These are phyloP conservation scores for Sporisorium exsertum DNA, from an alignment of 1,284 basidiomycete genomes.

Conservation along the genomic window DNA sequence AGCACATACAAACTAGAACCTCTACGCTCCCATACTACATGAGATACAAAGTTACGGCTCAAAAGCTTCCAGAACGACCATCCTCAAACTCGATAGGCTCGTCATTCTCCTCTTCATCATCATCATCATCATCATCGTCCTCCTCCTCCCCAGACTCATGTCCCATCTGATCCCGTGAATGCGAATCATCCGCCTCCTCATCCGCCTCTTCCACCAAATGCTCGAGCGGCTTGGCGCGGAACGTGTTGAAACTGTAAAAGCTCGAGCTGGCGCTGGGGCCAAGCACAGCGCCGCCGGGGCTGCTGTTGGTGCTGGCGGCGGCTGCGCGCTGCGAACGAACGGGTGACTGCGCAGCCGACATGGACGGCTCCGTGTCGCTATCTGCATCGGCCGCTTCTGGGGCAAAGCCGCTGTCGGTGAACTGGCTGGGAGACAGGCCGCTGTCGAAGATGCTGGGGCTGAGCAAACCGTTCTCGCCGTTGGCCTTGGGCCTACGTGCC, in stretches of 20 bases:
- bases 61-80: constrained; percentile 17
- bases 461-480: background rate
- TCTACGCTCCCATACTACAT: background rate
- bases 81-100: constrained; percentile 47
- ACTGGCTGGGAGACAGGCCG: constrained; percentile 25
- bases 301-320: constrained; percentile 2
- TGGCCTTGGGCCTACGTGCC: constrained; percentile 6
- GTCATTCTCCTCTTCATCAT: constrained; percentile 28
- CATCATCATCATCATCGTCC: constrained; percentile 19
- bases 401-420: constrained; percentile 28
- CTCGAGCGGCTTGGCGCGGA: constrained; percentile 45
- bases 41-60: background rate
- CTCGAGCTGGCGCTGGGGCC: constrained; percentile 25
- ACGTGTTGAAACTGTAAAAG: constrained; percentile 45
- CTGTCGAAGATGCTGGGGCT: constrained; percentile 1
- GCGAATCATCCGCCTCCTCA: constrained; percentile 29
- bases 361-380: constrained; percentile 47
- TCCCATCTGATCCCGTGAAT: constrained; percentile 13
- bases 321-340: constrained; percentile 21
- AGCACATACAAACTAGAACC: background rate
- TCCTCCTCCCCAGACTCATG: constrained; percentile 5
- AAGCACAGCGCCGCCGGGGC: background rate
- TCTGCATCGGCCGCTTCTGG: constrained; percentile 38
- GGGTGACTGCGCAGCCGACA: constrained; percentile 20
- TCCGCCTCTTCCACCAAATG: constrained; percentile 41